These are phyloP conservation scores for Colletotrichum sp. DNA, from an alignment of 2,329 filamentous ascomycete species.

Conservation along the genomic window DNA sequence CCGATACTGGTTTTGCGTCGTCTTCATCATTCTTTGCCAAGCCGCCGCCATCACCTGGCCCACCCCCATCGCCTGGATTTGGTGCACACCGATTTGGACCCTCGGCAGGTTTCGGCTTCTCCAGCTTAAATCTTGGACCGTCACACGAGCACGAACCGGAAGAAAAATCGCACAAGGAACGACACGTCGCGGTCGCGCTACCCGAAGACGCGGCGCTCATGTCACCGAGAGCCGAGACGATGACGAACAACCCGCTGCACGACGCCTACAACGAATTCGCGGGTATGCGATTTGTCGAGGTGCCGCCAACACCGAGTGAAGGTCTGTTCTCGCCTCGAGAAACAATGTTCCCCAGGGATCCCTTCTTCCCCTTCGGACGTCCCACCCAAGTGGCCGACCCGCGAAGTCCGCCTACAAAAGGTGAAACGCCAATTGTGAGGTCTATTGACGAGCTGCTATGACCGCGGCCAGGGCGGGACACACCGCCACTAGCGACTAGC, in stretches of 20 bases:
- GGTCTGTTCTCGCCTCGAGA: conserved; percentile 59
- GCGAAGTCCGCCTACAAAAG: conserved; percentile 75
- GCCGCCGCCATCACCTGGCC: conserved; percentile 51
- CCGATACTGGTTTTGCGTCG: conserved; percentile 31
- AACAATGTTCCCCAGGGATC: conserved; percentile 59
- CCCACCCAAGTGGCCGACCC: conserved; percentile 66
- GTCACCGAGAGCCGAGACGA: conserved; percentile 75
- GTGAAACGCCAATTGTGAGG: conserved; percentile 75
- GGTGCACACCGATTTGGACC: conserved; percentile 42
- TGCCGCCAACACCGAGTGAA: conserved; percentile 56
- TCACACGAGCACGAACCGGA: conserved; percentile 26
- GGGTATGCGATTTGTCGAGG: conserved; percentile 59
- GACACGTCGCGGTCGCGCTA: conserved; percentile 38
- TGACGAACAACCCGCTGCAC: conserved; percentile 72
- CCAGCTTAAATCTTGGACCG: conserved; percentile 36
- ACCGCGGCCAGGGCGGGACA: conserved; percentile 23
- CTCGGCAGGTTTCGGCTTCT: conserved; percentile 46
- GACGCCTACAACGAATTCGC: conserved; percentile 45
- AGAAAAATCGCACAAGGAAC: conserved; percentile 29
- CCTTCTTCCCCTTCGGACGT: conserved; percentile 56
- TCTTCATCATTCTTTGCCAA: conserved; percentile 34
- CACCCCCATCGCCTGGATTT: conserved; percentile 51
- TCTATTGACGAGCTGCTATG: conserved; percentile 81
- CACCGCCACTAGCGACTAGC: conserved; percentile 9
- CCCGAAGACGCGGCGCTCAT: conserved; percentile 63